Conservation (phyloP, 176 grass and related monocot genomes). For the Guadua angustifolia region DNA sequence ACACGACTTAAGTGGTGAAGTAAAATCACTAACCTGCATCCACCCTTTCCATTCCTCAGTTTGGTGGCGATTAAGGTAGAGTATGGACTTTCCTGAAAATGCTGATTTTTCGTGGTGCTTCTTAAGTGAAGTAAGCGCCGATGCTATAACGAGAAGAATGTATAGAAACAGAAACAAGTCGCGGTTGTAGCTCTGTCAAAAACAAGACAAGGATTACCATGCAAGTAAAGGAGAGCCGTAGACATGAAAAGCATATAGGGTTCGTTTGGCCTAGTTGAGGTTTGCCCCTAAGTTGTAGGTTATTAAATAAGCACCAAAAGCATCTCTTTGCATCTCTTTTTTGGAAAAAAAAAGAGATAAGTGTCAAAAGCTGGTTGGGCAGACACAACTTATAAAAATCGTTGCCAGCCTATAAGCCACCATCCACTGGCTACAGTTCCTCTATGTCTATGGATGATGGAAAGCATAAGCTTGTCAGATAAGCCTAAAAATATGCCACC, state of each 20-base stretch:
- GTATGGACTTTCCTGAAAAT: constrained; percentile 71
- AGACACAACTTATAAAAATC: background rate
- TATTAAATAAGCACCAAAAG: constrained; percentile 3
- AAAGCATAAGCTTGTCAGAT: constrained; percentile 23
- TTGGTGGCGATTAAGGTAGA: constrained; percentile 81
- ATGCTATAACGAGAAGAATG: constrained; percentile 70
- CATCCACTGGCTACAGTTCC: background rate
- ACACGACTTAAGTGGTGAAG: constrained; percentile 24
- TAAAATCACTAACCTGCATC: constrained; percentile 70
- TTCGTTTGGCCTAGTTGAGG: background rate
- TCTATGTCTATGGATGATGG: background rate
- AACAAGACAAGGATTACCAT: constrained; percentile 33
- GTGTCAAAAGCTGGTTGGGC: background rate
- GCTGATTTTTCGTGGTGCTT: constrained; percentile 79
- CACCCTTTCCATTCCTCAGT: constrained; percentile 92
- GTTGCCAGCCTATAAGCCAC: background rate
- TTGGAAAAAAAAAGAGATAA: background rate
- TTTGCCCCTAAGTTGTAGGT: background rate
- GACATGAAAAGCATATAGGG: background rate
- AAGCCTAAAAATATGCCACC: background rate
- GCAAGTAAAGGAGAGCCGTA: constrained; percentile 16
- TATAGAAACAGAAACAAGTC: constrained; percentile 72
- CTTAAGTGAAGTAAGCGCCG: constrained; percentile 73
- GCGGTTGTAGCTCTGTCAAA: constrained; percentile 72
- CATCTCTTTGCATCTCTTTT: too few relatives aligned